Conservation (phyloP, 2,329 filamentous ascomycete species). For the Arthrobotrys iridis region DNA sequence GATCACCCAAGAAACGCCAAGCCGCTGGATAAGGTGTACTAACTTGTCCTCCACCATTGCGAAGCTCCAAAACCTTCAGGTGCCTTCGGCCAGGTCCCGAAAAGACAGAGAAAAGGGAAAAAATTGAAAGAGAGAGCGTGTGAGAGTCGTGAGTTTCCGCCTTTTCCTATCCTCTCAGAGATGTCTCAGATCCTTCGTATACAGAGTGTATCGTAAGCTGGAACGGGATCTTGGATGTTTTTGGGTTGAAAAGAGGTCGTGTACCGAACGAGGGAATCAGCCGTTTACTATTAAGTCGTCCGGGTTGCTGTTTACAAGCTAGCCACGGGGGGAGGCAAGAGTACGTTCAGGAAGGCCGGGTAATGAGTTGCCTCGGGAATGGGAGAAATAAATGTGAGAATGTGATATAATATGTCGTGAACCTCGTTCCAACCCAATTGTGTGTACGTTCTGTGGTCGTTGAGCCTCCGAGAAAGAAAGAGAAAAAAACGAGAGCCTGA, state of each 20-base stretch:
- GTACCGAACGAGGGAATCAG: slow-evolving; percentile 16
- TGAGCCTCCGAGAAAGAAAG: not conserved
- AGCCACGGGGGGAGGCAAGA: slow-evolving; percentile 5
- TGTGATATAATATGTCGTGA: slow-evolving; percentile 33
- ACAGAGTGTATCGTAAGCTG: not conserved
- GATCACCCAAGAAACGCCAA: slow-evolving; percentile 7
- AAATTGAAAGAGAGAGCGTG: not conserved
- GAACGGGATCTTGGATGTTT: not conserved
- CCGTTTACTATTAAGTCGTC: slow-evolving; percentile 1
- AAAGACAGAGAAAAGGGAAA: slow-evolving; percentile 2
- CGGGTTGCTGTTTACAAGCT: slow-evolving; percentile 5
- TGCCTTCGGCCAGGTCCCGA: slow-evolving; percentile 8
- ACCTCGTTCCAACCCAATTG: slow-evolving; percentile 23
- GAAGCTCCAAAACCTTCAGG: slow-evolving; percentile 34
- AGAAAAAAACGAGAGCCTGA: no score
- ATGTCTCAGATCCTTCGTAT: not conserved
- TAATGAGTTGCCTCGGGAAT: slow-evolving; percentile 35
- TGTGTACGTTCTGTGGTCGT: slow-evolving; percentile 3
- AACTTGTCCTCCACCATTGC: slow-evolving; percentile 65
- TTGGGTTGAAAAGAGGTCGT: not conserved
- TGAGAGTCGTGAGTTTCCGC: not conserved
- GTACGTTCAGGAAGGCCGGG: not conserved
- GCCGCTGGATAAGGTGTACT: slow-evolving; percentile 53
- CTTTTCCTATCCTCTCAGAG: not conserved
- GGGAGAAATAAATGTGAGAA: slow-evolving; percentile 37